Evolutionary conservation across 139 green algal genomes (phyloP), one percentile per base, ranked within the genome.

Genomic region (Limnomonas spitsbergensis): DNA sequence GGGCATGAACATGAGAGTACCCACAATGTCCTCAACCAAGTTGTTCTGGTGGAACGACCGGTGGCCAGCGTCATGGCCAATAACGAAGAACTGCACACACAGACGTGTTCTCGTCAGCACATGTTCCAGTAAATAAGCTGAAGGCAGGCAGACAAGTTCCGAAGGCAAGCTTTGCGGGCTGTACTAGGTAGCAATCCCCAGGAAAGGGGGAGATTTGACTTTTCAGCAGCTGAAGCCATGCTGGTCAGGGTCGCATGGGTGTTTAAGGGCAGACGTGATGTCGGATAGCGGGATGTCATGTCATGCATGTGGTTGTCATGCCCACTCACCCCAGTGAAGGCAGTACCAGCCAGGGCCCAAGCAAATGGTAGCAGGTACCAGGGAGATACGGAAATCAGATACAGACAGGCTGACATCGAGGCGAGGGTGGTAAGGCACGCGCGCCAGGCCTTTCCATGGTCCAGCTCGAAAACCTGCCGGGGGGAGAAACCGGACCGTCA

Each of bases 21-120:
- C 95, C 52, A 99, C 95, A 61, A 99, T 96, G 87, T 99, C 95
- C 85, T 99, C 94, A 67, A 98, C 78, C 32, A 98, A 81, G 84
- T 98, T 97, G 91, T 98, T 98, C 56, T 93, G 92, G 84, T 88
- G 89, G 90, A 98, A 98, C 69, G 80, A 86, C 77, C 96, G 92
- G 89, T 99, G 95, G 3, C 89, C 95, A 47, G 47, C 42, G 35
- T 78, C 73, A 32, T 78, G 73, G 73, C 73, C 73, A 78, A 78
- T 40, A 24, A 78, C 73, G 27, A 78, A 78, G 38, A 40, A 78
- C 47, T 77, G 70, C 38, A 66, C 6, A 6, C 26, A 61, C 47
- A 61, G n/a, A n/a, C n/a, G n/a, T n/a, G n/a, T n/a, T n/a, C n/a
- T n/a, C n/a, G n/a, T n/a, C n/a, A n/a, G n/a, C n/a, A n/a, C n/a